Conservation (phyloP, 2,329 filamentous ascomycete species). For the Xylariaceae sp. region DNA sequence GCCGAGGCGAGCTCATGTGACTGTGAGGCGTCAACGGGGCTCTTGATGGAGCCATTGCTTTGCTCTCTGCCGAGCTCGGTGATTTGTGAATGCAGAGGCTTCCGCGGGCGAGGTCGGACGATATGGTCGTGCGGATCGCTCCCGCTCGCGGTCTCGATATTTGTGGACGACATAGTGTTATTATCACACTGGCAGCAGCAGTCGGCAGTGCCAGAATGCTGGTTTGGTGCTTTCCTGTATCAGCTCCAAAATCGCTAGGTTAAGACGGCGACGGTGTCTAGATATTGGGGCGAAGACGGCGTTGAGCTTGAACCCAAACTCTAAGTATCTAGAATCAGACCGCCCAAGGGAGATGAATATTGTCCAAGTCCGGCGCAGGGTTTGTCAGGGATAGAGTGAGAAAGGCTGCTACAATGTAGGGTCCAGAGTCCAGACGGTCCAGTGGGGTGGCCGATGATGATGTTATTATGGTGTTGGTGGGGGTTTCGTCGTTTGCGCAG, state of each 20-base stretch:
- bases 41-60: conserved; percentile 35
- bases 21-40: conserved; percentile 32
- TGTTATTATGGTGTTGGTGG: neutral
- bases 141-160: conserved; percentile 21
- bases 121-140: conserved; percentile 35
- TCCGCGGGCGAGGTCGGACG: conserved; percentile 45
- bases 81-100: conserved; percentile 44
- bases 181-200: neutral
- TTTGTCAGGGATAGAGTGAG: neutral
- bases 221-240: neutral
- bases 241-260: neutral
- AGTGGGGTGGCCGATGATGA: neutral
- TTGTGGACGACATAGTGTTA: conserved; percentile 25
- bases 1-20: conserved; percentile 37
- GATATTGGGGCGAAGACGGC: neutral
- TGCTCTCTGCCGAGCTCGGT: conserved; percentile 39
- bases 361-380: neutral
- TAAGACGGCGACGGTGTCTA: neutral
- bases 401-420: neutral
- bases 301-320: neutral
- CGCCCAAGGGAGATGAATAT: neutral
- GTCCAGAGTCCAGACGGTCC: too few species aligned
- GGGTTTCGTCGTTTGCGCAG: too few species aligned
- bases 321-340: neutral
- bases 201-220: conserved; percentile 1